These are phyloP conservation scores for Salix brachista DNA, from an alignment of 345 rosid species.

Conservation along the genomic window DNA sequence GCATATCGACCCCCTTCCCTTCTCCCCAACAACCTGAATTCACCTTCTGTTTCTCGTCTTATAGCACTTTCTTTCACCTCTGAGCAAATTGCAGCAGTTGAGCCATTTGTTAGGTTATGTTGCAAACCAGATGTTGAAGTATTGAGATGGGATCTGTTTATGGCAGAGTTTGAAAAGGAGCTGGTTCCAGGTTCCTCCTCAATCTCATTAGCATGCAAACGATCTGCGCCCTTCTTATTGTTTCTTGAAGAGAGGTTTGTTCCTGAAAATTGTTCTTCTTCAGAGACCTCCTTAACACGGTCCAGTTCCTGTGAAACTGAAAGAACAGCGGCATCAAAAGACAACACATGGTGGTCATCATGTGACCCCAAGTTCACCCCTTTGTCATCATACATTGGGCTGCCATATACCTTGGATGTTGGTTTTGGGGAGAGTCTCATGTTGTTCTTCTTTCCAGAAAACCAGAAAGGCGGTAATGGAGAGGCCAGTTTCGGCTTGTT, in stretches of 20 bases:
- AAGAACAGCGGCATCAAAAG: constrained; percentile 90
- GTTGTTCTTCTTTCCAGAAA: constrained; percentile 58
- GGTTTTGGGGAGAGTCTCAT: constrained; percentile 59
- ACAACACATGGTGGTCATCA: constrained; percentile 58
- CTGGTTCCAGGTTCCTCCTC: constrained; percentile 58
- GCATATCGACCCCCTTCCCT: constrained; percentile 66
- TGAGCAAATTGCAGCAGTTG: constrained; percentile 41
- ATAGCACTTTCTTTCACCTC: constrained; percentile 91
- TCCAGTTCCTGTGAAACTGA: constrained; percentile 82
- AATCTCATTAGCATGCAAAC: constrained; percentile 46
- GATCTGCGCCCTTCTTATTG: constrained; percentile 22
- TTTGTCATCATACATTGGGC: constrained; percentile 63
- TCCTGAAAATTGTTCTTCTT: constrained; percentile 42
- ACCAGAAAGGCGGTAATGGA: constrained; percentile 68
- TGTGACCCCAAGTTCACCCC: constrained; percentile 33
- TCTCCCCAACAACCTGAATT: constrained; percentile 84
- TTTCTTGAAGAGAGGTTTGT: constrained; percentile 18
- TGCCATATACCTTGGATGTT: constrained; percentile 56
- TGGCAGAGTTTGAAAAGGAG: constrained; percentile 23
- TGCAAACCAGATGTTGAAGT: constrained; percentile 30
- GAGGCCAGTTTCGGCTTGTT: constrained; percentile 58
- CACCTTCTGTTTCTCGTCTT: constrained; percentile 99
- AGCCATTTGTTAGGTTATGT: constrained; percentile 43
- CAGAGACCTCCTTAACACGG: constrained; percentile 47
- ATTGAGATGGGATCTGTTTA: constrained; percentile 26